Base-by-base conservation (phyloP, 116 monocot species). In the Dioscorea cayenensis region DNA sequence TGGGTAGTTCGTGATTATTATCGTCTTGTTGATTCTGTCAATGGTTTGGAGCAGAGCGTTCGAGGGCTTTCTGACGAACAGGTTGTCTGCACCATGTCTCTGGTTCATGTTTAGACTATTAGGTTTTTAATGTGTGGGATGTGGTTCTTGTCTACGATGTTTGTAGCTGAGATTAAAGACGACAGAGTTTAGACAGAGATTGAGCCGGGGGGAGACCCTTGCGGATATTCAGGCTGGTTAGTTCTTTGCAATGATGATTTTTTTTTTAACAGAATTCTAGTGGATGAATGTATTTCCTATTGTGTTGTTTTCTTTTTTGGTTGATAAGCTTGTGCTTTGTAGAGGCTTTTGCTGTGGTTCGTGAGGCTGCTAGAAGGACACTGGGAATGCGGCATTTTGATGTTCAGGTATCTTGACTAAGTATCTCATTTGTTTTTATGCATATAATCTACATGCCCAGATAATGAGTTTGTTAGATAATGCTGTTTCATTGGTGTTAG, bases 311-410 rank as follows among this genome's bases (percentile, higher is more conserved):
- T 5, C 16, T 16, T 5, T 70, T 51, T 13, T 76, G 36, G 11
- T 48, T 28, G 29, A 27, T 36, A 19, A 21, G 49, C 67, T 32
- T 51, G 32, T 60, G 2, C 27, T 28, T 27, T 32, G 43, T 73
- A 94, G 99, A 99, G 87, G 99, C 94, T 74, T 99, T 99, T 94
- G 87, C 91, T 25, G 89, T 99, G 23, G 99, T 99, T 55, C 81
- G 99, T 12, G 94, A 99, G 74, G 94, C 94, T 61, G 94, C 99
- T 13, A 91, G 84, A 79, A 85, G 99, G 80, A 94, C 82, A 73
- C 87, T 99, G 65, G 89, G 94, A 35, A 99, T 99, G 94, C 77
- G 94, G 14, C 99, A 99, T 68, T 99, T 94, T 83, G 99, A 99
- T 80, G 94, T 99, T 28, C 99, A 99, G 94, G 99, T 94, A 69